phyloP scores from a whole-genome alignment of 768 basidiomycete genomes.

The Phylloporus sp. region DNA sequence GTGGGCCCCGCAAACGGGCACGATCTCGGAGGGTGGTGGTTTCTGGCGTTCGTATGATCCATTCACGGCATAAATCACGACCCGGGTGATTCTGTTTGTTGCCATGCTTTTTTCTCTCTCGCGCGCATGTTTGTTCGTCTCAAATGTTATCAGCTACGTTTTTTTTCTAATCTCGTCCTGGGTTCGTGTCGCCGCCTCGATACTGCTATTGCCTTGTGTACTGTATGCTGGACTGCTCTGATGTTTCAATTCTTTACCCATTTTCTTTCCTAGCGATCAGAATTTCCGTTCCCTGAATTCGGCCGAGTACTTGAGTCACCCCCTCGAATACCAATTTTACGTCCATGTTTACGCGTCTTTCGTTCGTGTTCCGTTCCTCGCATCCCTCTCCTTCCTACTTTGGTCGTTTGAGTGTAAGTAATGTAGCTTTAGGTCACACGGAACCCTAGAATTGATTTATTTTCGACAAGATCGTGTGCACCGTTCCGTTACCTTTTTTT shows the following conservation, averaged over 20 bases:
- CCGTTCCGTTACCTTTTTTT: too few relatives aligned
- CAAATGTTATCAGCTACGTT: too few relatives aligned
- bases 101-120: neutral
- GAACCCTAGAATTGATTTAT: neutral
- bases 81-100: neutral
- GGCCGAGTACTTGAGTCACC: too few relatives aligned
- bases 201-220: conserved; percentile 8
- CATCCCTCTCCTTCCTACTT: neutral
- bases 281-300: neutral
- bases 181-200: neutral
- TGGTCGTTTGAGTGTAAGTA: neutral
- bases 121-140: neutral
- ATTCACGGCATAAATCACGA: conserved; percentile 18
- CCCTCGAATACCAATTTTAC: too few relatives aligned
- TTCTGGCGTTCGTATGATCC: conserved; percentile 27
- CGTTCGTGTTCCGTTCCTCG: neutral
- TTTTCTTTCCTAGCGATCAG: neutral
- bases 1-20: conserved; percentile 18
- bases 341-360: neutral
- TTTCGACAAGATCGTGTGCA: neutral
- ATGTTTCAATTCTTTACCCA: neutral
- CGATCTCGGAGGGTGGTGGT: conserved; percentile 13
- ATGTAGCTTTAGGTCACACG: neutral
- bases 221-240: conserved; percentile 6
- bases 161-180: neutral